phyloP scores from a whole-genome alignment of 2,329 filamentous ascomycete species.

The Aspergillus latus region DNA sequence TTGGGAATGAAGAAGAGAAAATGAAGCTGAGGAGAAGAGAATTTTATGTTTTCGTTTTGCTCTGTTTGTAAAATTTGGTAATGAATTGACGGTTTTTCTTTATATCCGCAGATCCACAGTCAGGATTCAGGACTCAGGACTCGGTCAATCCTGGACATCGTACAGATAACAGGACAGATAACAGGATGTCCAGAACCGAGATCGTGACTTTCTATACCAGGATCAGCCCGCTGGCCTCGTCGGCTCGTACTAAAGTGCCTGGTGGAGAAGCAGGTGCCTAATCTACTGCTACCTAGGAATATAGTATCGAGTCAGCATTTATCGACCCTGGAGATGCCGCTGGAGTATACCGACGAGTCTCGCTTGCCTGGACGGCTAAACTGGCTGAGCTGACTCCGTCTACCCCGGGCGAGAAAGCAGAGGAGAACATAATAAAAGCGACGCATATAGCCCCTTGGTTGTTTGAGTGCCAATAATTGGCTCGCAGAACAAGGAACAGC shows the following conservation, averaged over 20 bases:
- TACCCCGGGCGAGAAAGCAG: not conserved
- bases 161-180: too few species aligned
- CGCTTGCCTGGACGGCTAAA: not conserved
- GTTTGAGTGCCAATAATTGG: slow-evolving; percentile 15
- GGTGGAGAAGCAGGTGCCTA: slow-evolving; percentile 11
- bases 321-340: not conserved
- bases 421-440: slow-evolving; percentile 9
- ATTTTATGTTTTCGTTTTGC: slow-evolving; percentile 39
- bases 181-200: not conserved
- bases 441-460: slow-evolving; percentile 14
- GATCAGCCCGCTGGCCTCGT: slow-evolving; percentile 14
- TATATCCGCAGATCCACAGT: slow-evolving; percentile 34
- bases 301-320: not conserved
- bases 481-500: slow-evolving; percentile 23
- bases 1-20: slow-evolving; percentile 18
- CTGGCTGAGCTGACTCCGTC: not conserved
- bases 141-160: slow-evolving; percentile 1
- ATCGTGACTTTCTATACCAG: slow-evolving; percentile 9
- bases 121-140: slow-evolving; percentile 13
- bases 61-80: slow-evolving; percentile 35
- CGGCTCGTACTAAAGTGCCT: slow-evolving; percentile 6
- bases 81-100: slow-evolving; percentile 25
- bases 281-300: not conserved
- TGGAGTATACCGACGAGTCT: not conserved
- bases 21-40: slow-evolving; percentile 26